Evolutionary conservation across 2,329 filamentous ascomycete genomes (phyloP), one percentile per base, ranked within the genome.

Genomic region (Aspergillus tamarii): DNA sequence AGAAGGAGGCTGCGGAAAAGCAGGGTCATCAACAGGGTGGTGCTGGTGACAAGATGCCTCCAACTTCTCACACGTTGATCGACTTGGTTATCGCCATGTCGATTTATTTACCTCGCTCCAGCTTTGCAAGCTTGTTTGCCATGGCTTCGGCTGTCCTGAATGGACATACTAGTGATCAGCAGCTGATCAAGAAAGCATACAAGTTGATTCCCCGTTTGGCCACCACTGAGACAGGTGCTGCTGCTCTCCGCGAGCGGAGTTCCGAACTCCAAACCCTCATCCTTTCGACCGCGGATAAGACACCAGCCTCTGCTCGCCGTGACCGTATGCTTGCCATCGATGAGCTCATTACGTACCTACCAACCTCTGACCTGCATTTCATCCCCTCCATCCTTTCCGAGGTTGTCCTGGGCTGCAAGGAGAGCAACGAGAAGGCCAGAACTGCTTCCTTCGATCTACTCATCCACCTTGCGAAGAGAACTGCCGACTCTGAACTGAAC

Each of bases 121-220:
- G 92, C 78, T 97, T 96, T 69, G 84, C 86, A 21, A 86, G 90
- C 6, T 86, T 99, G 2, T 98, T 99, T 80, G 89, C 89, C 70
- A 94, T 98, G 74, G 92, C 94, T 0, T 85, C 91, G 0, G 85
- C 92, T 30, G 90, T 97, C 62, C 89, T 98, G 69, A 89, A 90
- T 76, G 92, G 90, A 73, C 71, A 78, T 16, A 75, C 77, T 48
- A 75, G 74, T 43, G 94, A 98, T 74, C 91, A 94, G 11, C 94
- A 98, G 77, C 83, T 99, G 41, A 94, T 98, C 78, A 99, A 99
- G 87, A 99, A 99, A 81, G 94, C 95, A 0, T 99, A 99, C 84
- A 98, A 98, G 83, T 87, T 99, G 58, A 96, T 99, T 57, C 94
- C 95, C 4, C 90, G 95, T 60, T 86, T 99, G 46, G 90, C 92